Percentiles rank a stretch among this genome's conserved stretches.
Evolutionary conservation across 768 basidiomycete genomes (phyloP).

Genomic region (Boletus speciosus): DNA sequence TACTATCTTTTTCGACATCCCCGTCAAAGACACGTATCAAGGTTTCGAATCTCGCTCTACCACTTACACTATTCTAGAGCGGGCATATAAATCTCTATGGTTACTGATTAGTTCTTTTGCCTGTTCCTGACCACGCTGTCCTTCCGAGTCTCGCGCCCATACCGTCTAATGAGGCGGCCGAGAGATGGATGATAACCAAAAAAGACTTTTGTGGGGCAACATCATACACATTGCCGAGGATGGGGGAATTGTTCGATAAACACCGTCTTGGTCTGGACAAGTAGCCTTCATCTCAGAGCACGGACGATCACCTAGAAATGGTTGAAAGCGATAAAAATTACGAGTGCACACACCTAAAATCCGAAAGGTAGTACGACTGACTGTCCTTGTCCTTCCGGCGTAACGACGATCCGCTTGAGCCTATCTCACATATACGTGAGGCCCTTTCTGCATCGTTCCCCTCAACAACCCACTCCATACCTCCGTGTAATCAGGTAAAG

Average conservation of each 20-base stretch:
- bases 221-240: too few relatives aligned
- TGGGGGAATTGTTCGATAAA: background rate
- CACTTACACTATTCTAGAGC: too few relatives aligned
- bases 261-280: background rate
- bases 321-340: background rate
- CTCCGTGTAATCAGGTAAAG: background rate
- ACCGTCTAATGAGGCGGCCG: too few relatives aligned
- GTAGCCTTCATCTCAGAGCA: background rate
- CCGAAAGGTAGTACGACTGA: constrained; percentile 6
- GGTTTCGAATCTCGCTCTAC: too few relatives aligned
- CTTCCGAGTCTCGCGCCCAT: too few relatives aligned
- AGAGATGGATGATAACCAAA: too few relatives aligned
- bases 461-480: background rate
- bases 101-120: too few relatives aligned
- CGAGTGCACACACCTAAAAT: background rate
- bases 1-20: too few relatives aligned
- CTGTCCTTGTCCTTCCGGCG: background rate
- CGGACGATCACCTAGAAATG: constrained; percentile 6
- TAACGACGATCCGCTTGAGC: background rate
- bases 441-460: background rate
- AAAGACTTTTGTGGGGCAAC: too few relatives aligned
- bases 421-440: constrained; percentile 19
- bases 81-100: too few relatives aligned
- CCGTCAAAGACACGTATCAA: too few relatives aligned
- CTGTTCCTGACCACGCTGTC: too few relatives aligned